Percentiles rank a stretch among this genome's conserved stretches.
Evolutionary conservation across 2,329 filamentous ascomycete species (phyloP).

Genomic region (Myriosclerotinia curreyana): DNA sequence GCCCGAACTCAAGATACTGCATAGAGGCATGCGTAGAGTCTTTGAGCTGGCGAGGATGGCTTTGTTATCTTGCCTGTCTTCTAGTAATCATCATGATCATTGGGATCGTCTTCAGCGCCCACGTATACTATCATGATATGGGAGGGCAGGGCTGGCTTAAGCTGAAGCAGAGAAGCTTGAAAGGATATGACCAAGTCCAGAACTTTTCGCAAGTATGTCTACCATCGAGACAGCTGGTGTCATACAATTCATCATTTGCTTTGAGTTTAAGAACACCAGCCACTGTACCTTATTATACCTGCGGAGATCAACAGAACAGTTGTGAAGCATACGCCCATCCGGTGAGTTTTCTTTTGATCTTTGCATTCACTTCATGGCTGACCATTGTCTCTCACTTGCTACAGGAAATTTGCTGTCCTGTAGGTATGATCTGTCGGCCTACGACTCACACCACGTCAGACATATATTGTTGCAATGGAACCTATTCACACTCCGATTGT

Average conservation of each 20-base stretch:
- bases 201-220: conserved; percentile 26
- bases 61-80: conserved; percentile 26
- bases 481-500: conserved; percentile 26
- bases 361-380: neutral
- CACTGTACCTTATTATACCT: conserved; percentile 34
- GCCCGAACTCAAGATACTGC: neutral
- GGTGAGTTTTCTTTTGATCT: conserved; percentile 24
- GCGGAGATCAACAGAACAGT: conserved; percentile 37
- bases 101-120: conserved; percentile 32
- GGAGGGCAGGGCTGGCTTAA: conserved; percentile 34
- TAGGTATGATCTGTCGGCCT: conserved; percentile 30
- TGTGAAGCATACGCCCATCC: conserved; percentile 34
- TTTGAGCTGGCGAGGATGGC: conserved; percentile 26
- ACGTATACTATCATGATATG: conserved; percentile 32
- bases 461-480: conserved; percentile 36
- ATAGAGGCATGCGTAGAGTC: conserved; percentile 13
- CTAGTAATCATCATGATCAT: conserved; percentile 29
- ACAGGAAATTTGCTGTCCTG: conserved; percentile 37
- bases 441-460: conserved; percentile 30
- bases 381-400: neutral
- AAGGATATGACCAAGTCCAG: neutral
- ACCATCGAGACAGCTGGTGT: conserved; percentile 29
- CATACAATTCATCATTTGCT: conserved; percentile 2
- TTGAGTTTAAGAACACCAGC: conserved; percentile 11
- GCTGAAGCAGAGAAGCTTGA: conserved; percentile 13